phyloP scores from a whole-genome alignment of 495 filamentous ascomycete species.

The Stereocaulon alpinum region DNA sequence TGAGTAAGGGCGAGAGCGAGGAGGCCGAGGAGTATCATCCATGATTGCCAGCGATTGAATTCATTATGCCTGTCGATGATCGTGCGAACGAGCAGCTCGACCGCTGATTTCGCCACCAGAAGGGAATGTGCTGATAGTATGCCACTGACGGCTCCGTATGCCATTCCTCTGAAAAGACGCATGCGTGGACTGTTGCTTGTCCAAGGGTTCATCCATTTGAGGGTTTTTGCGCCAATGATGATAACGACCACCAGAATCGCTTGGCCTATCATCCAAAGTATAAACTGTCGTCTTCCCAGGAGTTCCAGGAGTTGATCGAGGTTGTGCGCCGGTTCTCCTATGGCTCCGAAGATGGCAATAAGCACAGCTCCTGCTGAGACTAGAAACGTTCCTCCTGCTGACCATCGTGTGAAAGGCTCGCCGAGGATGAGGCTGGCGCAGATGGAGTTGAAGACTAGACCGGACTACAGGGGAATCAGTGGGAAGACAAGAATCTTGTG shows the following conservation, averaged over 20 bases:
- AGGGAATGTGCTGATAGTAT: slow-evolving; percentile 90
- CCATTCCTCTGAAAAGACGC: slow-evolving; percentile 76
- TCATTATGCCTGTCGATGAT: slow-evolving; percentile 81
- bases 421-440: slow-evolving; percentile 88
- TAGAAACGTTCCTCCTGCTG: slow-evolving; percentile 75
- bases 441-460: slow-evolving; percentile 95
- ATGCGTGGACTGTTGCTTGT: slow-evolving; percentile 48
- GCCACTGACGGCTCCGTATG: slow-evolving; percentile 81
- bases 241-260: slow-evolving; percentile 59
- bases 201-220: slow-evolving; percentile 44
- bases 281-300: slow-evolving; percentile 61
- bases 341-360: slow-evolving; percentile 89
- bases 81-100: slow-evolving; percentile 91
- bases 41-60: slow-evolving; percentile 95
- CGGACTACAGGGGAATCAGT: slow-evolving; percentile 43
- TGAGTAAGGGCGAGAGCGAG: slow-evolving; percentile 77
- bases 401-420: slow-evolving; percentile 90
- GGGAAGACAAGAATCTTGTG: neutral
- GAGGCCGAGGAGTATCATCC: slow-evolving; percentile 80
- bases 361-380: slow-evolving; percentile 78
- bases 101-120: slow-evolving; percentile 90
- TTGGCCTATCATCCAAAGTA: slow-evolving; percentile 85
- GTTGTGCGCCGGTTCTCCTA: slow-evolving; percentile 88
- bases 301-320: slow-evolving; percentile 71
- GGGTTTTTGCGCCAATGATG: slow-evolving; percentile 45